Evolutionary conservation across 768 basidiomycete species (phyloP).

Genomic region (Leccinum fibrillosum): DNA sequence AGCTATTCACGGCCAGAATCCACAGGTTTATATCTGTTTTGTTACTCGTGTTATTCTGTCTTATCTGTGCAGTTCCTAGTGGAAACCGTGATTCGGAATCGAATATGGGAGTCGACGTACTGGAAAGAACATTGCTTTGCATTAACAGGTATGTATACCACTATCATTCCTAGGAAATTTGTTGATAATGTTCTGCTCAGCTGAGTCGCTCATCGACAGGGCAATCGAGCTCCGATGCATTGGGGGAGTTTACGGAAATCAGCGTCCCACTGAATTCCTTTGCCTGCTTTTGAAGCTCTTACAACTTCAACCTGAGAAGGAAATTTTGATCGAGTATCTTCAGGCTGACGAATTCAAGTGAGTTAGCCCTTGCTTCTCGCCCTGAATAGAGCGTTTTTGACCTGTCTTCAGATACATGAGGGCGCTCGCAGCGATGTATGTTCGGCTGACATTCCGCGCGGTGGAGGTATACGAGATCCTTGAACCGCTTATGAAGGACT

Average conservation of each 20-base stretch:
- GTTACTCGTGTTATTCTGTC: slow-evolving; percentile 3
- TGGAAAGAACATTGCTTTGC: slow-evolving; percentile 99
- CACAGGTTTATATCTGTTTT: slow-evolving; percentile 62
- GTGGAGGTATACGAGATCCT: slow-evolving; percentile 90
- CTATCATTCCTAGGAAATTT: background rate
- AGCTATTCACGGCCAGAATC: slow-evolving; percentile 96
- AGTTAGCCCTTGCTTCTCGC: slow-evolving; percentile 25
- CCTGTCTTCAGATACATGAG: slow-evolving; percentile 71
- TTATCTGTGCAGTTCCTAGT: slow-evolving; percentile 69
- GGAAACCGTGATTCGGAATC: slow-evolving; percentile 92
- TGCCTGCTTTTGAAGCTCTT: slow-evolving; percentile 91
- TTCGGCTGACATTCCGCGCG: slow-evolving; percentile 90
- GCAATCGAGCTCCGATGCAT: slow-evolving; percentile 78
- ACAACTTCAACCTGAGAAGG: slow-evolving; percentile 97
- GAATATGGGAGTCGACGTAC: slow-evolving; percentile 91
- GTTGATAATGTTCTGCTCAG: slow-evolving; percentile 37
- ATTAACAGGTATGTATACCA: slow-evolving; percentile 64
- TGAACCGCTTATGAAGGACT: slow-evolving; percentile 94
- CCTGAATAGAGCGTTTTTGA: background rate
- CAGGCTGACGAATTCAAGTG: slow-evolving; percentile 98
- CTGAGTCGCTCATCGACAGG: slow-evolving; percentile 91
- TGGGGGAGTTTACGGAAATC: slow-evolving; percentile 95
- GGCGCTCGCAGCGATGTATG: slow-evolving; percentile 89
- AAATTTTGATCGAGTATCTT: slow-evolving; percentile 93
- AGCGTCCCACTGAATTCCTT: slow-evolving; percentile 91